Percentiles rank a stretch among this genome's conserved stretches.
Conservation (phyloP, 306 rosid species). For the Delonix regia region DNA sequence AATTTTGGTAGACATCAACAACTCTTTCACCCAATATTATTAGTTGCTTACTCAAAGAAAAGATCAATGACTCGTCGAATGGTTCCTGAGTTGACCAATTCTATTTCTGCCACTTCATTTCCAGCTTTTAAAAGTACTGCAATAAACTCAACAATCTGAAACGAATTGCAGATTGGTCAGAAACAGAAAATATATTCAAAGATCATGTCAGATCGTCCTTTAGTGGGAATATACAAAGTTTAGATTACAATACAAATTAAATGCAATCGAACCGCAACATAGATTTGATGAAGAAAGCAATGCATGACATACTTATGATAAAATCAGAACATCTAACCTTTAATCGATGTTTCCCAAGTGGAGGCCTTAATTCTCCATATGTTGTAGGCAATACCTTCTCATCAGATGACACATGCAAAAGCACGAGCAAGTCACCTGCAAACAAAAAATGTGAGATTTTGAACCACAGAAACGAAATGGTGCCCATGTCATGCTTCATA, state of each 20-base stretch:
- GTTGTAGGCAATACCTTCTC: conserved; percentile 84
- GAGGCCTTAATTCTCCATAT: conserved; percentile 95
- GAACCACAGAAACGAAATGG: conserved; percentile 2
- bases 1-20: background rate
- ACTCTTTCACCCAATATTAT: conserved; percentile 1
- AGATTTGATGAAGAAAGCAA: background rate
- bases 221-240: background rate
- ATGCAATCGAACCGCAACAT: conserved; percentile 15
- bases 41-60: conserved; percentile 85
- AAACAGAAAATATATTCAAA: conserved; percentile 19
- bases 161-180: conserved; percentile 28
- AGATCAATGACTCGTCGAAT: conserved; percentile 85
- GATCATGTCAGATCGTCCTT: background rate
- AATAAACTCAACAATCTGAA: conserved; percentile 93
- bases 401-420: conserved; percentile 76
- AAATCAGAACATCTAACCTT: conserved; percentile 62
- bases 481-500: conserved; percentile 2
- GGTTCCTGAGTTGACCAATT: conserved; percentile 88
- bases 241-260: background rate
- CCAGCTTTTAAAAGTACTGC: conserved; percentile 84
- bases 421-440: conserved; percentile 85
- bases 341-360: conserved; percentile 95
- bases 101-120: conserved; percentile 82
- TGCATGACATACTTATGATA: background rate
- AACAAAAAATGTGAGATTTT: conserved; percentile 31